These are phyloP conservation scores for Cenchrus americanus DNA, from an alignment of 176 grass and related monocot species.

Conservation along the genomic window DNA sequence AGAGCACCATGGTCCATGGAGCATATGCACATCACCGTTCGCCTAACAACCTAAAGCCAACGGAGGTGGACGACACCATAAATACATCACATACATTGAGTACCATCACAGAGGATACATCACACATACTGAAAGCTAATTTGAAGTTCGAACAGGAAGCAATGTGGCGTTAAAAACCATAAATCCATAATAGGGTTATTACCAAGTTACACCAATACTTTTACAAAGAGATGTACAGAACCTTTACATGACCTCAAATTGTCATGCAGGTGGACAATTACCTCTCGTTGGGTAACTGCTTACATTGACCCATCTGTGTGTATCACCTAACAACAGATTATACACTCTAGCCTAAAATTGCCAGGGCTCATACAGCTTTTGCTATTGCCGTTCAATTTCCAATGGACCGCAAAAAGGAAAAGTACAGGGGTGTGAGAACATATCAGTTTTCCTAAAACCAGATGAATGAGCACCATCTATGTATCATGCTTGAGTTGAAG, in stretches of 20 bases:
- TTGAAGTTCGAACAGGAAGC: neutral
- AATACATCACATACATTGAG: too few relatives aligned
- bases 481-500: neutral
- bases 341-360: constrained; percentile 14
- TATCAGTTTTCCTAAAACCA: constrained; percentile 4
- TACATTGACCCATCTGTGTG: neutral
- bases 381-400: neutral
- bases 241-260: constrained; percentile 20
- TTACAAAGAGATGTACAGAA: neutral
- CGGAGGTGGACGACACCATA: too few relatives aligned
- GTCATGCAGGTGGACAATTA: neutral
- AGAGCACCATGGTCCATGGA: too few relatives aligned
- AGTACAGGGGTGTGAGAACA: neutral
- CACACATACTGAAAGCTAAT: neutral
- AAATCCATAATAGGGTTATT: neutral
- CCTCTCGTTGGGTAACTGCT: neutral
- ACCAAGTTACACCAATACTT: neutral
- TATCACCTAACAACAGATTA: constrained; percentile 27
- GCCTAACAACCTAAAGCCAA: too few relatives aligned
- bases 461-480: neutral
- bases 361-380: neutral
- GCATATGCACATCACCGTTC: too few relatives aligned
- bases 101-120: neutral
- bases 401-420: neutral
- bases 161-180: neutral